These are phyloP conservation scores for Takashimella tepidaria DNA, from an alignment of 1,284 basidiomycete genomes.

Conservation along the genomic window DNA sequence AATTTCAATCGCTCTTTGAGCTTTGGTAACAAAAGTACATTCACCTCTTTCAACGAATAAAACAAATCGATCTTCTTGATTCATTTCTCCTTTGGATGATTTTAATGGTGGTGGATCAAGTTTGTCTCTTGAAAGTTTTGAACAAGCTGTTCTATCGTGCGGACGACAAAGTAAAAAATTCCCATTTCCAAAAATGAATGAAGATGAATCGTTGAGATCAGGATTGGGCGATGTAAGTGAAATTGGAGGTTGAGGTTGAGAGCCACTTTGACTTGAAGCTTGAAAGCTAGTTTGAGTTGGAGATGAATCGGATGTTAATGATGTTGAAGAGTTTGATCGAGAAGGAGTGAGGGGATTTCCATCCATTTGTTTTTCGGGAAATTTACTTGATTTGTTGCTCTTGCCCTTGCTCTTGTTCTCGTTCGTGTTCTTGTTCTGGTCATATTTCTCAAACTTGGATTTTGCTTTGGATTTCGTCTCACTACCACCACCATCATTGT, in stretches of 20 bases:
- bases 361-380: background rate
- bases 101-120: background rate
- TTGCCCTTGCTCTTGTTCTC: background rate
- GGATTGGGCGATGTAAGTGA: too few species aligned
- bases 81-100: background rate
- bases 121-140: background rate
- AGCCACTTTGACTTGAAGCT: background rate
- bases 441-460: too few species aligned
- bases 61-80: slow-evolving; percentile 9
- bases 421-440: too few species aligned
- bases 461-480: background rate
- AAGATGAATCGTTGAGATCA: too few species aligned
- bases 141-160: background rate
- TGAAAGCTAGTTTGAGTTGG: background rate
- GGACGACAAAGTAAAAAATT: slow-evolving; percentile 13
- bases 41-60: slow-evolving; percentile 54
- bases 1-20: slow-evolving; percentile 58
- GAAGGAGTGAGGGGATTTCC: too few species aligned
- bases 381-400: background rate
- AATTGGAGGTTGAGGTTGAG: background rate
- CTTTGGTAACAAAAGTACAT: slow-evolving; percentile 78
- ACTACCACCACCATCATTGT: background rate
- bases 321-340: too few species aligned
- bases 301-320: too few species aligned
- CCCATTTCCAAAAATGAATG: slow-evolving; percentile 7